phyloP scores from a whole-genome alignment of 768 basidiomycete species.

The Serendipita vermifera region DNA sequence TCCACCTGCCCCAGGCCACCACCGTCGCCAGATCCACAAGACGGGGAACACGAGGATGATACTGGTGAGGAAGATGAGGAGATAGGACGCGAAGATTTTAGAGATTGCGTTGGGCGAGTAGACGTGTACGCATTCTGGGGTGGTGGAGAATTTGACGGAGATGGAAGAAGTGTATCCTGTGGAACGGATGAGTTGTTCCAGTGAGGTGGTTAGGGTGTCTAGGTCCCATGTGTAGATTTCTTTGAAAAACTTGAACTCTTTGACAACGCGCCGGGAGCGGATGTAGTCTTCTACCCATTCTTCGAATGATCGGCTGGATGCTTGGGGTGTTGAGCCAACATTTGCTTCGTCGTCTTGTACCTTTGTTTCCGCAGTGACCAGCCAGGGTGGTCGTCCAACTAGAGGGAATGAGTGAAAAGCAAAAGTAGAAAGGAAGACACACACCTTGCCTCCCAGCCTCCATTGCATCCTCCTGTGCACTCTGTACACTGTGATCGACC shows the following conservation, averaged over 20 bases:
- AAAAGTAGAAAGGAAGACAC: no score
- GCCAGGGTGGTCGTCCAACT: constrained; percentile 1
- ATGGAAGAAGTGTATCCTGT: background rate
- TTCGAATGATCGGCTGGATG: background rate
- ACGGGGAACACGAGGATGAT: constrained; percentile 5
- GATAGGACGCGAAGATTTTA: background rate
- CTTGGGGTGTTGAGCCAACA: background rate
- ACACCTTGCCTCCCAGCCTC: no score
- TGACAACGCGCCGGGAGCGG: background rate
- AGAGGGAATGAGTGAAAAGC: no score
- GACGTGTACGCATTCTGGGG: background rate
- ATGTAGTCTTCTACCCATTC: background rate
- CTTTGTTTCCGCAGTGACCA: no score
- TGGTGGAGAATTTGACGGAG: no score
- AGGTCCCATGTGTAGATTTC: background rate
- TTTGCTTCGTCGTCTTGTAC: background rate
- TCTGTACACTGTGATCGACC: background rate
- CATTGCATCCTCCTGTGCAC: background rate
- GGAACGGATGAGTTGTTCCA: background rate
- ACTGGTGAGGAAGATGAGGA: background rate
- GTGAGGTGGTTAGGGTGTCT: background rate
- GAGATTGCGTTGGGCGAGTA: constrained; percentile 3
- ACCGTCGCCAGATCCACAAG: constrained; percentile 5
- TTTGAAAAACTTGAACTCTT: background rate
- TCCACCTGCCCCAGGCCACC: background rate